Percentiles rank a stretch among this genome's conserved stretches.
These are phyloP conservation scores for Globisporangium heterothallicum DNA, from an alignment of 352 stramenopile genomes.

Conservation along the genomic window DNA sequence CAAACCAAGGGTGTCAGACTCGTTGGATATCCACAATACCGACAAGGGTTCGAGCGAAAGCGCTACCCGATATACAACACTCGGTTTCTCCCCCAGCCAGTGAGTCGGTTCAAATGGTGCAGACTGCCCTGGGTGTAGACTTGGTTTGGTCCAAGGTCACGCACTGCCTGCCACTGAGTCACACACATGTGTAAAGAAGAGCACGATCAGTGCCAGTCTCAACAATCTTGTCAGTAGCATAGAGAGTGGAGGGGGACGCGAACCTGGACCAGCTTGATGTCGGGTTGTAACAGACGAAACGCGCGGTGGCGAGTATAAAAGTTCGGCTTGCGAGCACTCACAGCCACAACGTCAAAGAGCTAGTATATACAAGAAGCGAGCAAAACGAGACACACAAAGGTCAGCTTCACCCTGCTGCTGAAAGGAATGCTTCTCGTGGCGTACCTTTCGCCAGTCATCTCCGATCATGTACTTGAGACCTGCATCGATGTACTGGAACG, in stretches of 20 bases:
- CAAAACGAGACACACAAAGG: background rate
- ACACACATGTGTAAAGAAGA: too few species aligned
- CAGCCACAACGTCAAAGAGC: conserved; percentile 88
- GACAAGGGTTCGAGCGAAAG: too few species aligned
- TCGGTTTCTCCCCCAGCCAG: conserved; percentile 61
- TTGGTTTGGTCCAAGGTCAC: conserved; percentile 43
- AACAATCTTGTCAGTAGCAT: too few species aligned
- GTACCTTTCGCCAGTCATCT: conserved; percentile 76
- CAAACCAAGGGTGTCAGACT: too few species aligned
- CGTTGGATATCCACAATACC: too few species aligned
- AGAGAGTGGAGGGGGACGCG: too few species aligned
- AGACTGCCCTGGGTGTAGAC: conserved; percentile 84
- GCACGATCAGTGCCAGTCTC: too few species aligned
- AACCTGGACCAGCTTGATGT: conserved; percentile 64
- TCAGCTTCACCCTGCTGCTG: background rate
- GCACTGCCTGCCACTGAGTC: conserved; percentile 59
- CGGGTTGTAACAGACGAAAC: conserved; percentile 68
- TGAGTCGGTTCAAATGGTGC: conserved; percentile 51
- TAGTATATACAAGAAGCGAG: conserved; percentile 14
- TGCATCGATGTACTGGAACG: conserved; percentile 91
- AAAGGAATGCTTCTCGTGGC: background rate
- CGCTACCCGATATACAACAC: conserved; percentile 91
- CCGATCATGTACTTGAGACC: conserved; percentile 92
- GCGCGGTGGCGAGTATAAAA: conserved; percentile 88
- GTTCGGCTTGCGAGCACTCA: conserved; percentile 86